Evolutionary conservation across 2,329 filamentous ascomycete genomes (phyloP), one percentile per base, ranked within the genome.

Genomic region (Fusarium clavum): DNA sequence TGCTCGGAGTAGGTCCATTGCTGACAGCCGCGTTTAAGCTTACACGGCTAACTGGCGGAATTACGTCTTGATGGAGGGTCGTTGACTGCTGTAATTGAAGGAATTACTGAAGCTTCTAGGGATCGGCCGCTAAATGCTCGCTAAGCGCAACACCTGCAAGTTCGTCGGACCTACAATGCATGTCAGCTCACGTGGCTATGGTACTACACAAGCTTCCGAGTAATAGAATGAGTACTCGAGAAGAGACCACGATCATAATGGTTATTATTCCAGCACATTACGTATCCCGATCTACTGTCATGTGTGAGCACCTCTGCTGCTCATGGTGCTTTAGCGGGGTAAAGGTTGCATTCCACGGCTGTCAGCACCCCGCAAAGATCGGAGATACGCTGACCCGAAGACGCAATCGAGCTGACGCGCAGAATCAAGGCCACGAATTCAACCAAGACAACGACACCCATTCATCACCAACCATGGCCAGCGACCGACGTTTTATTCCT

Each of bases 1-100:
- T 11, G 4, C 14, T 34, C 0, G 38, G 5, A 6, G 1, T 8
- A 51, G 10, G 13, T n/a, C 12, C 20, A 40, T 32, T 55, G 63
- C 63, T 66, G 63, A 66, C 63, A 8, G 41, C 11, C 20, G n/a
- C 24, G 12, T 48, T 49, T 0, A 24, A 44, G 61, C 55, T 61
- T 51, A 66, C 55, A 61, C 45, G 48, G 40, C 24, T 61, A 47
- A 56, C 41, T 51, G 11, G 43, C 18, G 13, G 18, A 52, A 57
- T 67, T 47, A 52, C 49, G 40, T 29, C 22, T 65, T 43, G 16
- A 13, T 14, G 41, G 47, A 27, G 46, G 20, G 54, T 6, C 5
- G 38, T 12, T 11, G 2, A n/a, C 11, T 32, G 30, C n/a, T 34
- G 20, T 47, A 30, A 61, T 67, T 61, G 56, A 49, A 49, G 61